phyloP scores from a whole-genome alignment of 352 stramenopile genomes.

The Phytophthora uliginosa region DNA sequence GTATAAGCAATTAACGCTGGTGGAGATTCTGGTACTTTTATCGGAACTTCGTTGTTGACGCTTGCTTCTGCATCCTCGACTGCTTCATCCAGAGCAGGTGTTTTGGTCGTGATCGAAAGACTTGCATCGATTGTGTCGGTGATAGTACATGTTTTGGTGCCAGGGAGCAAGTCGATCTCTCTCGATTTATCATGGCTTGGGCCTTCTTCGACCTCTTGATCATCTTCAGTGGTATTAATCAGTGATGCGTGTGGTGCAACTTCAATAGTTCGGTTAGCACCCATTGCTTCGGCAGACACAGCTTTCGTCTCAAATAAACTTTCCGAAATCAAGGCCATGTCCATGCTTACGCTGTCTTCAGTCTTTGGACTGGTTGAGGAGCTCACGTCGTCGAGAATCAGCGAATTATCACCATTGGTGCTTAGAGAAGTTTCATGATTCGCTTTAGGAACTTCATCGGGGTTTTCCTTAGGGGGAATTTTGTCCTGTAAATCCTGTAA shows the following conservation, averaged over 20 bases:
- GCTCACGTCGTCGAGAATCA: not conserved
- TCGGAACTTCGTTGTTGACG: not conserved
- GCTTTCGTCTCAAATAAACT: conserved; percentile 8
- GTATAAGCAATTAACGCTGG: conserved; percentile 8
- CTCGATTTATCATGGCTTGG: not conserved
- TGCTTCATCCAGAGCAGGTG: not conserved
- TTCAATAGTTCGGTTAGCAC: conserved; percentile 5
- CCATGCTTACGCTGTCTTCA: not conserved
- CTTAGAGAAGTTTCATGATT: not conserved
- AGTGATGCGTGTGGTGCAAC: not conserved
- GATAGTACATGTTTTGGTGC: not conserved
- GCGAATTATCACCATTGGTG: not conserved
- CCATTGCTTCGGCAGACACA: not conserved
- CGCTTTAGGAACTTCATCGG: not conserved
- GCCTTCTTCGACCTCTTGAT: not conserved
- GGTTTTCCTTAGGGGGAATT: not conserved
- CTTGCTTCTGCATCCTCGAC: not conserved
- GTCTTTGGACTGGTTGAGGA: not conserved
- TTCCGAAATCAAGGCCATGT: not conserved
- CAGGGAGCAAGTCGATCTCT: conserved; percentile 3
- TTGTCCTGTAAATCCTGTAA: conserved; percentile 4
- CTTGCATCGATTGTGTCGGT: not conserved
- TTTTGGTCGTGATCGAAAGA: not conserved
- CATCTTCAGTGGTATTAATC: not conserved
- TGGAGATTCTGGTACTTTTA: not conserved